phyloP scores from a whole-genome alignment of 768 basidiomycete genomes.

The Psilocybe sp. region DNA sequence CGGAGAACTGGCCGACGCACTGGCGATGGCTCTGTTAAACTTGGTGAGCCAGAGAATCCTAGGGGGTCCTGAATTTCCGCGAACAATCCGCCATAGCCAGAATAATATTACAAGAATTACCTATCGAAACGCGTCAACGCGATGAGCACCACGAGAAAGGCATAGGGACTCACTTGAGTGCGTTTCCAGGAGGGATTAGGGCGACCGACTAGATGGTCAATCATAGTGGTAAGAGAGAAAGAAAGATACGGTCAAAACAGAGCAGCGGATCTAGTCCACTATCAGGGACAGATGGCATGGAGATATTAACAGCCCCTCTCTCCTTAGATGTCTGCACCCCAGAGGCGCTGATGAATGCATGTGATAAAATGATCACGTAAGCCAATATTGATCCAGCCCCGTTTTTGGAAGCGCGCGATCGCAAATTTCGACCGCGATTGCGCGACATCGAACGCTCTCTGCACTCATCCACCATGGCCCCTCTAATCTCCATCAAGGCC shows the following conservation, averaged over 20 bases:
- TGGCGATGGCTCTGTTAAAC: constrained; percentile 60
- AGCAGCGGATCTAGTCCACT: constrained; percentile 13
- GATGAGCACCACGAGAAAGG: neutral
- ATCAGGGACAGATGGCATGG: constrained; percentile 9
- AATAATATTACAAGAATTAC: constrained; percentile 90
- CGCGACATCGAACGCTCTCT: neutral
- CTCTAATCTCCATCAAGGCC: constrained; percentile 40
- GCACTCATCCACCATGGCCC: constrained; percentile 17
- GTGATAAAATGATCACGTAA: neutral
- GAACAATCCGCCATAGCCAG: constrained; percentile 81
- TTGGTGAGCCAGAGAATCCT: constrained; percentile 61
- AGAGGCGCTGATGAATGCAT: too few relatives aligned
- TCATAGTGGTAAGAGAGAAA: constrained; percentile 51
- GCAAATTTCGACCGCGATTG: constrained; percentile 2
- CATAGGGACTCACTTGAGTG: constrained; percentile 52
- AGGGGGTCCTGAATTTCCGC: constrained; percentile 64
- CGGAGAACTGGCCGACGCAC: constrained; percentile 19
- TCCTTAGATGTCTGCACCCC: too few relatives aligned
- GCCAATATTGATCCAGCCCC: neutral
- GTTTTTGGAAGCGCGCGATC: constrained; percentile 3
- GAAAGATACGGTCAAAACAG: constrained; percentile 10
- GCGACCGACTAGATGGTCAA: constrained; percentile 88
- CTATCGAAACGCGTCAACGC: constrained; percentile 33
- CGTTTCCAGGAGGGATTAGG: constrained; percentile 92
- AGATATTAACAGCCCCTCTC: constrained; percentile 4